Base-by-base conservation (phyloP, 192 early-diverging fungal genomes). In the Mortierella alpina region DNA sequence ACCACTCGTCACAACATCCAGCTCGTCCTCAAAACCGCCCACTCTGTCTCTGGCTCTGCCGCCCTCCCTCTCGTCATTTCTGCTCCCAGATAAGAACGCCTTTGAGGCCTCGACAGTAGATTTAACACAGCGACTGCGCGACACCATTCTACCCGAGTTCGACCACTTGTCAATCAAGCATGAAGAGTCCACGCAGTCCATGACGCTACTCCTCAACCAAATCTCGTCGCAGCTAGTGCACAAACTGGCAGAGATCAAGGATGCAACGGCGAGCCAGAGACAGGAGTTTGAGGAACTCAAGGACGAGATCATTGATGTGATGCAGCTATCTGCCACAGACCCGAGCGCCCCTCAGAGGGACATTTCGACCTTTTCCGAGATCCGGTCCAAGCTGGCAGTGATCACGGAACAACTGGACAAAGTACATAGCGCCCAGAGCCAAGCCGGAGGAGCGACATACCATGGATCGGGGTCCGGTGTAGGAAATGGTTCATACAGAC, bases 121-220 rank as follows among this genome's bases (percentile, higher is more conserved):
- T 7, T 12, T 71, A 10, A 71, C 68, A 1, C 75, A 71, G 49
- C 70, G 67, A 58, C 45, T 79, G 14, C 59, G 68, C 8, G 75
- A 79, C 20, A 79, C 75, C 9, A 79, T 79, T 15, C 58, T 79
- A 7, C 75, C 75, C 11, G 75, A 79, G 45, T 71, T 79, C 20
- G 75, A 79, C n/a, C 75, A 79, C 51, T 69, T 79, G 13, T 67
- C 75, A 0, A 61, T 67, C 22, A 79, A 79, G 40, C 75, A 79
- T 23, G 75, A 79, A 56, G 75, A 79, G 7, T 79, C 75, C 0
- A 63, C 71, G 7, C 75, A 79, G 40, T 65, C 75, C 0, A 71
- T 88, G 64, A 82, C 85, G 11, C 53, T 67, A 9, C 68, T 88
- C 13, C 68, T 84, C 20, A 86, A 88, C 42, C 84, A 86, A 48